phyloP scores from a whole-genome alignment of 2,329 filamentous ascomycete genomes.

The Talaromyces atroroseus region DNA sequence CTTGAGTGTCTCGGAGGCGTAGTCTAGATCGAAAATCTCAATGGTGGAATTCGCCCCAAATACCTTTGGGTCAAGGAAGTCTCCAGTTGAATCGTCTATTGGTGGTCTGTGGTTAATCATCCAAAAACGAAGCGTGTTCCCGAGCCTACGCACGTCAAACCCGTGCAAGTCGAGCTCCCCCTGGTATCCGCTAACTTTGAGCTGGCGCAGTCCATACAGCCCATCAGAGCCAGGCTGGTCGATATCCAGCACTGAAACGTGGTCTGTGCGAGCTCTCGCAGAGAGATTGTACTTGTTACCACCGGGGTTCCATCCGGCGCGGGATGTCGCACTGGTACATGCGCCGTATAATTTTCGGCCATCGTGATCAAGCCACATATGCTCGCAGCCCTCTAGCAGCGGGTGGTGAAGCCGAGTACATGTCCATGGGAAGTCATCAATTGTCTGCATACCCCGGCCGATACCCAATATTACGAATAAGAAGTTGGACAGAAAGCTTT shows the following conservation, averaged over 20 bases:
- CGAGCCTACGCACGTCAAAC: slow-evolving; percentile 26
- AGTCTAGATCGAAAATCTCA: slow-evolving; percentile 29
- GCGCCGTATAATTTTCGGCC: slow-evolving; percentile 23
- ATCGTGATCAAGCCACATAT: slow-evolving; percentile 24
- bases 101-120: slow-evolving; percentile 33
- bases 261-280: slow-evolving; percentile 20
- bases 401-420: slow-evolving; percentile 21
- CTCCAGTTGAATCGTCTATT: slow-evolving; percentile 25
- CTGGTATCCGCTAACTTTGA: slow-evolving; percentile 16
- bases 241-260: slow-evolving; percentile 24
- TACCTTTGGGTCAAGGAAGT: slow-evolving; percentile 23
- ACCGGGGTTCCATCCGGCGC: slow-evolving; percentile 22
- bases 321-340: slow-evolving; percentile 18
- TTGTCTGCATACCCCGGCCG: slow-evolving; percentile 24
- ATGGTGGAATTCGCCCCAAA: slow-evolving; percentile 35
- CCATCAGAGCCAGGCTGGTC: slow-evolving; percentile 20
- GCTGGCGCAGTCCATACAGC: slow-evolving; percentile 17
- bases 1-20: slow-evolving; percentile 21
- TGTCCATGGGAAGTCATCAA: slow-evolving; percentile 28
- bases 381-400: slow-evolving; percentile 26
- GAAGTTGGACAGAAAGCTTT: slow-evolving; percentile 11
- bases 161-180: slow-evolving; percentile 28
- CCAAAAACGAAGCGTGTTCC: slow-evolving; percentile 24
- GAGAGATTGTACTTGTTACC: slow-evolving; percentile 19
- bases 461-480: slow-evolving; percentile 27